These are phyloP conservation scores for Fragosphaeria purpurea DNA, from an alignment of 2,329 filamentous ascomycete species.

Conservation along the genomic window DNA sequence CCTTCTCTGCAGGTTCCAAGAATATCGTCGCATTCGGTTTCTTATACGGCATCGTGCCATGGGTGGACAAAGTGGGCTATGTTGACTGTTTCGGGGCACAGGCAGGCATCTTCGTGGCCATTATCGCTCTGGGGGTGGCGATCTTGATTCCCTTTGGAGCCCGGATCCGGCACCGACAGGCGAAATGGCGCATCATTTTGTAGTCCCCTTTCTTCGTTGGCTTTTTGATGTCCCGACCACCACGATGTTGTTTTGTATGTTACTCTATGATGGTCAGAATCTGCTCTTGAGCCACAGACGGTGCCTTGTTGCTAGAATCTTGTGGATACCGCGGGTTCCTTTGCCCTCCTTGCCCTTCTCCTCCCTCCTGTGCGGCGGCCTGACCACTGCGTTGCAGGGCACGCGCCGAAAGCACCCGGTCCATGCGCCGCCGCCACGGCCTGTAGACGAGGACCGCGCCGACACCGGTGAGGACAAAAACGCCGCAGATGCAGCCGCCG, in stretches of 20 bases:
- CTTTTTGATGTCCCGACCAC: too few species aligned
- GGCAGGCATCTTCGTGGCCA: slow-evolving; percentile 19
- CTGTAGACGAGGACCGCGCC: slow-evolving; percentile 66
- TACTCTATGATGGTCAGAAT: too few species aligned
- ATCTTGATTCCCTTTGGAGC: slow-evolving; percentile 18
- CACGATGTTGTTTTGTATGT: too few species aligned
- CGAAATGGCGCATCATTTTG: slow-evolving; percentile 21
- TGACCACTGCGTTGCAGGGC: too few species aligned
- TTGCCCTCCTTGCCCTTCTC: too few species aligned
- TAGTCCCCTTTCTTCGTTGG: neutral
- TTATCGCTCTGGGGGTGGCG: slow-evolving; percentile 18
- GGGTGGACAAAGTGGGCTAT: slow-evolving; percentile 23
- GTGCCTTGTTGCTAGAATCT: too few species aligned
- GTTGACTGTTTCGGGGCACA: slow-evolving; percentile 20
- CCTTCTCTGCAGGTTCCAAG: slow-evolving; percentile 21
- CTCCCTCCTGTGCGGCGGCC: too few species aligned
- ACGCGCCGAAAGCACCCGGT: slow-evolving; percentile 10
- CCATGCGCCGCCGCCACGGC: slow-evolving; percentile 58
- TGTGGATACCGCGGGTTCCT: too few species aligned
- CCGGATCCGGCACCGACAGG: slow-evolving; percentile 19
- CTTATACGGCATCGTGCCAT: slow-evolving; percentile 33
- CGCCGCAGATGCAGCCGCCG: slow-evolving; percentile 74
- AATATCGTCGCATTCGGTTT: slow-evolving; percentile 39
- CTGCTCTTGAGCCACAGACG: too few species aligned
- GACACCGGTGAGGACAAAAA: slow-evolving; percentile 69